phyloP scores from a whole-genome alignment of 805 yeast species.

The Candida sphagnicola region DNA sequence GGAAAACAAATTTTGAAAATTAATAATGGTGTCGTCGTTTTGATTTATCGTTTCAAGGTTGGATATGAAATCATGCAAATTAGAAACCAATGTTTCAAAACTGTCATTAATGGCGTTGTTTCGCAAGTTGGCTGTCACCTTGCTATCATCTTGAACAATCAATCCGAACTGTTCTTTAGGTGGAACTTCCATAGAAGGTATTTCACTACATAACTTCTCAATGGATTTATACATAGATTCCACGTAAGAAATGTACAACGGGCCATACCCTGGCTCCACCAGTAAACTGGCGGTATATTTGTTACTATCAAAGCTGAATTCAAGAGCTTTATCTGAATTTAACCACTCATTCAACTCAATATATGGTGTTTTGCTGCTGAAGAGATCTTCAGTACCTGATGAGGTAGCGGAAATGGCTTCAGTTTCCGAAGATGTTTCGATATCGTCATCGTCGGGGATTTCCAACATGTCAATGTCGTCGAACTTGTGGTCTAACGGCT shows the following conservation, averaged over 20 bases:
- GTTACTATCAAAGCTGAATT: slow-evolving; percentile 39
- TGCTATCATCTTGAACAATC: slow-evolving; percentile 16
- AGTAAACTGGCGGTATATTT: slow-evolving; percentile 34
- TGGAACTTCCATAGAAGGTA: slow-evolving; percentile 9
- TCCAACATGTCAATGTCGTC: slow-evolving; percentile 44
- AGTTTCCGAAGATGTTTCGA: slow-evolving; percentile 21
- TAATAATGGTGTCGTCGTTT: slow-evolving; percentile 18
- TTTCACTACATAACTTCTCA: slow-evolving; percentile 28
- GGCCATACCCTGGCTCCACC: slow-evolving; percentile 36
- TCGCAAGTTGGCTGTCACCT: slow-evolving; percentile 15
- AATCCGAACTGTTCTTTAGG: slow-evolving; percentile 6
- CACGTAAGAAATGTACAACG: slow-evolving; percentile 44
- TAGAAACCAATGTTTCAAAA: slow-evolving; percentile 23
- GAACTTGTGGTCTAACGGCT: slow-evolving; percentile 13
- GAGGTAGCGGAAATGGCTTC: slow-evolving; percentile 19
- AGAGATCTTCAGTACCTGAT: slow-evolving; percentile 4
- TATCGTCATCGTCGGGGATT: slow-evolving; percentile 28
- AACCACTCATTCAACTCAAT: slow-evolving; percentile 47
- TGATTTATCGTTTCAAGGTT: slow-evolving; percentile 18
- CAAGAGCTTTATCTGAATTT: slow-evolving; percentile 28
- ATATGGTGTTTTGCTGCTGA: slow-evolving; percentile 16
- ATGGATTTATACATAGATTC: slow-evolving; percentile 49
- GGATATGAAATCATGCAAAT: slow-evolving; percentile 26
- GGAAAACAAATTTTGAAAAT: slow-evolving; percentile 41
- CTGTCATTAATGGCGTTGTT: slow-evolving; percentile 16